These are phyloP conservation scores for Talaromyces adpressus DNA, from an alignment of 495 filamentous ascomycete species.

Conservation along the genomic window DNA sequence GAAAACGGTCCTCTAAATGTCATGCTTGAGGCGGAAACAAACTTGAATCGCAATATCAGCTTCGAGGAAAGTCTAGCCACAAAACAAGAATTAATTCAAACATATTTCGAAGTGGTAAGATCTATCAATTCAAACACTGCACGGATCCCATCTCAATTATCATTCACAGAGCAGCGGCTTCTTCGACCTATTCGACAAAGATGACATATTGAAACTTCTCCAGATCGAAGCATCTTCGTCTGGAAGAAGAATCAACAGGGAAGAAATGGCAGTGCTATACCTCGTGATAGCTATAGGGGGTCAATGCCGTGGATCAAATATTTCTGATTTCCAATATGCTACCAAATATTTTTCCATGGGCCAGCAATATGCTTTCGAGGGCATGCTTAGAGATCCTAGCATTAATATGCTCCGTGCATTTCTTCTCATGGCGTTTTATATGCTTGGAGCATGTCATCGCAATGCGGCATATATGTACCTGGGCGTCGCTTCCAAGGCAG, in stretches of 20 bases:
- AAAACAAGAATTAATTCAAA: conserved; percentile 19
- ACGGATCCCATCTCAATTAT: neutral
- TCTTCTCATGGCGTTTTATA: conserved; percentile 39
- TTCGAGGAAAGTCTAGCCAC: conserved; percentile 18
- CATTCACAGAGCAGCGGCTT: conserved; percentile 27
- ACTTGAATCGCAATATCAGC: conserved; percentile 20
- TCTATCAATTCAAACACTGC: neutral
- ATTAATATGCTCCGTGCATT: conserved; percentile 32
- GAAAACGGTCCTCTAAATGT: conserved; percentile 32
- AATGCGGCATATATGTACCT: conserved; percentile 45
- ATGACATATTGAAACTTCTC: conserved; percentile 6
- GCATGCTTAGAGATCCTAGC: conserved; percentile 36
- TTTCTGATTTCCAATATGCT: conserved; percentile 17
- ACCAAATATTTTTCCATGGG: conserved; percentile 32
- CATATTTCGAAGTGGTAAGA: conserved; percentile 25
- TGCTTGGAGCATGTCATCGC: conserved; percentile 40
- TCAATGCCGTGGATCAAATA: conserved; percentile 24
- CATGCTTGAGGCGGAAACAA: conserved; percentile 35
- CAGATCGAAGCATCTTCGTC: conserved; percentile 6
- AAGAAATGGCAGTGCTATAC: conserved; percentile 23
- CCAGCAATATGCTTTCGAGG: conserved; percentile 28
- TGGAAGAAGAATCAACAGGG: conserved; percentile 17
- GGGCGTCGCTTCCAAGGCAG: conserved; percentile 36
- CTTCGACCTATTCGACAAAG: conserved; percentile 17
- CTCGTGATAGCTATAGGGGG: conserved; percentile 38